These are phyloP conservation scores for Lophium mytilinum DNA, from an alignment of 495 filamentous ascomycete genomes.

Conservation along the genomic window DNA sequence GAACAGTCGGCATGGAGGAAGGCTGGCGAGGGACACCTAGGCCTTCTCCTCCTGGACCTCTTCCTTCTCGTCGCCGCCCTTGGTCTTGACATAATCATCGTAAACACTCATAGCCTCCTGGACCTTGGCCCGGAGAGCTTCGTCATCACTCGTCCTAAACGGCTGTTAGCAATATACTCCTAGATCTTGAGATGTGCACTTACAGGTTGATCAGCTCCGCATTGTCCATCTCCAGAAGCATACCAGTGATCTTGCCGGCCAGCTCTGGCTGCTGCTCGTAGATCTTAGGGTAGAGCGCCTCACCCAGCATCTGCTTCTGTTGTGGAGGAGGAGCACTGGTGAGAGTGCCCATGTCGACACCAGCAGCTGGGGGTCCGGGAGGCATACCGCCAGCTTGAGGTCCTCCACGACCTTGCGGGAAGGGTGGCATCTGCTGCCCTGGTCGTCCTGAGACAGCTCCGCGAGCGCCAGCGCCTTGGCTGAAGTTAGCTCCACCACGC, in stretches of 20 bases:
- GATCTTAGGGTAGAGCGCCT: slow-evolving; percentile 97
- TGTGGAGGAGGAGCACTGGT: slow-evolving; percentile 51
- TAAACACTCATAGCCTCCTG: slow-evolving; percentile 94
- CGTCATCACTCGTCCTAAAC: slow-evolving; percentile 76
- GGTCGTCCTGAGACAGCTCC: slow-evolving; percentile 17
- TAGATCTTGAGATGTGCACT: slow-evolving; percentile 42
- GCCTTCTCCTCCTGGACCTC: slow-evolving; percentile 24
- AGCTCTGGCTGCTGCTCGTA: slow-evolving; percentile 84
- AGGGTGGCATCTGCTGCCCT: slow-evolving; percentile 26
- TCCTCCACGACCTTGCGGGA: slow-evolving; percentile 47
- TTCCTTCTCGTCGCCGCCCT: slow-evolving; percentile 34
- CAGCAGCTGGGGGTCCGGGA: slow-evolving; percentile 29
- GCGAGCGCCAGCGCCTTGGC: slow-evolving; percentile 11
- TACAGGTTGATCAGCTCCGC: slow-evolving; percentile 86
- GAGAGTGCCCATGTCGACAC: slow-evolving; percentile 41
- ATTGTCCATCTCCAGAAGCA: slow-evolving; percentile 99
- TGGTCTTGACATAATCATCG: slow-evolving; percentile 94
- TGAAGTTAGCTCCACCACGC: slow-evolving; percentile 43
- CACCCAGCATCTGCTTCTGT: slow-evolving; percentile 97
- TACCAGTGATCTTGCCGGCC: slow-evolving; percentile 98
- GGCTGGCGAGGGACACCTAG: slow-evolving; percentile 3
- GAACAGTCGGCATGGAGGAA: neutral
- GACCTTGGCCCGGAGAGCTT: slow-evolving; percentile 86
- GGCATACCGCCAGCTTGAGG: slow-evolving; percentile 33
- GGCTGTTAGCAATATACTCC: slow-evolving; percentile 29